Evolutionary conservation across 75 land plant species (phyloP), one percentile per base, ranked within the genome.

Genomic region (Pinus albicaulis): DNA sequence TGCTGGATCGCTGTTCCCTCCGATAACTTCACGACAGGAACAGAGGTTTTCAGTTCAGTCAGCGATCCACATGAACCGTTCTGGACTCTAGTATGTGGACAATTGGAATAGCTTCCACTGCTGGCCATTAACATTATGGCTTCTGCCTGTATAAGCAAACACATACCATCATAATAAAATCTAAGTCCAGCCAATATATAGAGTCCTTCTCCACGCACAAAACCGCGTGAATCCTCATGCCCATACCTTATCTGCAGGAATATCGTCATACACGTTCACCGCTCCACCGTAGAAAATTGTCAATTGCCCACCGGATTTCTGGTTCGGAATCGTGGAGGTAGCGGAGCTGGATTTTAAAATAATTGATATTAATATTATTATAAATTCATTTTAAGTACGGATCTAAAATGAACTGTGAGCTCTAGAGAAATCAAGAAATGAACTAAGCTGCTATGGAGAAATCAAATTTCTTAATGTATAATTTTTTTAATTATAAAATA

Each of bases 91-190:
- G 12, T 48, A 8, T 48, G 11, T 8, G 53, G 53, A 48, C 1
- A 48, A 48, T 12, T 2, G 52, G 10, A 44, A 44, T 44, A 8
- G 10, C 7, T 72, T 26, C 72, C 78, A 72, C 65, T 81, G 12
- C 78, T 85, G 24, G 90, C 90, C 17, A 89, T 77, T 3, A 89
- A 71, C 92, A 89, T 89, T 65, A 89, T 89, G 8, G 92, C 90
- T 23, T 88, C 90, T 3, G 85, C 92, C 92, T 89, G 85, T 26
- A 62, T 26, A 48, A 48, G 12, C 52, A 13, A 31, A 38, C 17
- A 25, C 6, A 17, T 25, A 0, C 0, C 34, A 6, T 36, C 19
- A 19, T 19, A 57, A 19, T 57, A 10, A 5, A 66, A 17, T 6
- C 34, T 15, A 15, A 0, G 19, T 7, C 19, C 41, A 0, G 6